phyloP scores from a whole-genome alignment of 78 protist species.

The Planoprotostelium fungivorum region DNA sequence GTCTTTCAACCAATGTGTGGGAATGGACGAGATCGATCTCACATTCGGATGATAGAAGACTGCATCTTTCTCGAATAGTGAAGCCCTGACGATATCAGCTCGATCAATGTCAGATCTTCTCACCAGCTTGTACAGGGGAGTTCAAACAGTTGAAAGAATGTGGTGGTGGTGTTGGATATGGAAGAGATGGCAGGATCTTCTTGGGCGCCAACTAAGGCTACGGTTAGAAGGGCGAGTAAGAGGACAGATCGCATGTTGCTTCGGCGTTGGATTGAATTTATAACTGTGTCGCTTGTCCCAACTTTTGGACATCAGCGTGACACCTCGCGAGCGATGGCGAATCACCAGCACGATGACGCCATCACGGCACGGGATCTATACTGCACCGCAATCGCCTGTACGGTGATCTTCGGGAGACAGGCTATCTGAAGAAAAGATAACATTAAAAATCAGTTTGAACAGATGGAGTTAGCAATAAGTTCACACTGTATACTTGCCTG shows the following conservation, averaged over 20 bases:
- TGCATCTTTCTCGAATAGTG: not conserved
- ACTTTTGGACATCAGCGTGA: no score
- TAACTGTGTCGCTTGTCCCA: no score
- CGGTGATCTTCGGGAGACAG: no score
- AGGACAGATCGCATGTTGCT: not conserved
- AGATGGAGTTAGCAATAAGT: no score
- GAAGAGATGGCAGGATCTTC: not conserved
- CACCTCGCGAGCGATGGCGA: no score
- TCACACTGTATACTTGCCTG: no score
- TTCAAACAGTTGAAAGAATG: not conserved
- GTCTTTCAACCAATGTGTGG: not conserved
- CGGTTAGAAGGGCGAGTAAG: not conserved
- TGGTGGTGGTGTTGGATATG: not conserved
- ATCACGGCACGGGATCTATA: no score
- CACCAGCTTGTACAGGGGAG: not conserved
- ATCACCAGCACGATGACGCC: no score
- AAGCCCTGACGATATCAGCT: not conserved
- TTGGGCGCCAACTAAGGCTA: not conserved
- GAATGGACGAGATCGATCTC: not conserved
- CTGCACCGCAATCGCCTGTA: no score
- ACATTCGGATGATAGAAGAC: not conserved
- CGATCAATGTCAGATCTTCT: not conserved
- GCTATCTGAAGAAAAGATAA: no score
- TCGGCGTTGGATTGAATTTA: no score
- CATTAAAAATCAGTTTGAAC: no score